These are phyloP conservation scores for Benincasa hispida DNA, from an alignment of 306 rosid species.

Conservation along the genomic window DNA sequence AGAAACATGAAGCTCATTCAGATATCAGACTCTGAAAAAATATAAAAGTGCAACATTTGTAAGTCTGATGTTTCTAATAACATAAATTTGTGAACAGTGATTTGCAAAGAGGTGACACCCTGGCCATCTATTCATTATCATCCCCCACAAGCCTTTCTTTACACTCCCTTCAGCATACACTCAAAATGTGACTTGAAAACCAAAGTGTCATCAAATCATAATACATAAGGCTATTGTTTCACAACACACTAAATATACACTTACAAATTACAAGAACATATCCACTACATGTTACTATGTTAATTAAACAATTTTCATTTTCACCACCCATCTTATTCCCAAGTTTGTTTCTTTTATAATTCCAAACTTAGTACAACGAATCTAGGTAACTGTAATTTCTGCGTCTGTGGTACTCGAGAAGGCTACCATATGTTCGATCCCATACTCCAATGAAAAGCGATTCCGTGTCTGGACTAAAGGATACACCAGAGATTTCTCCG, in stretches of 20 bases:
- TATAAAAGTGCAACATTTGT: background rate
- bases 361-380: conserved; percentile 25
- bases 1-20: background rate
- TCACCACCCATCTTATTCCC: conserved; percentile 17
- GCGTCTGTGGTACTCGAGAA: conserved; percentile 58
- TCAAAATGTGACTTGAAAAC: conserved; percentile 7
- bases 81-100: background rate
- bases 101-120: conserved; percentile 1
- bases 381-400: conserved; percentile 52
- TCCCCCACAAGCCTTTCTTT: conserved; percentile 9
- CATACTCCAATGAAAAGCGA: conserved; percentile 71
- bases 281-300: conserved; percentile 6
- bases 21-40: background rate
- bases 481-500: conserved; percentile 82
- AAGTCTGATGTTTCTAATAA: too few species aligned
- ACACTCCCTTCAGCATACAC: conserved; percentile 1
- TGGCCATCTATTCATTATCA: background rate
- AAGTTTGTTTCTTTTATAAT: background rate
- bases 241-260: conserved; percentile 30
- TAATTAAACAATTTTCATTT: conserved; percentile 9
- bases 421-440: conserved; percentile 88
- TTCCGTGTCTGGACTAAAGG: conserved; percentile 93
- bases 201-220: conserved; percentile 2
- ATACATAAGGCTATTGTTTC: conserved; percentile 13
- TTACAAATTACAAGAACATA: conserved; percentile 16